Evolutionary conservation across 441 rosid genomes (phyloP).

Genomic region (Daphne laureola): DNA sequence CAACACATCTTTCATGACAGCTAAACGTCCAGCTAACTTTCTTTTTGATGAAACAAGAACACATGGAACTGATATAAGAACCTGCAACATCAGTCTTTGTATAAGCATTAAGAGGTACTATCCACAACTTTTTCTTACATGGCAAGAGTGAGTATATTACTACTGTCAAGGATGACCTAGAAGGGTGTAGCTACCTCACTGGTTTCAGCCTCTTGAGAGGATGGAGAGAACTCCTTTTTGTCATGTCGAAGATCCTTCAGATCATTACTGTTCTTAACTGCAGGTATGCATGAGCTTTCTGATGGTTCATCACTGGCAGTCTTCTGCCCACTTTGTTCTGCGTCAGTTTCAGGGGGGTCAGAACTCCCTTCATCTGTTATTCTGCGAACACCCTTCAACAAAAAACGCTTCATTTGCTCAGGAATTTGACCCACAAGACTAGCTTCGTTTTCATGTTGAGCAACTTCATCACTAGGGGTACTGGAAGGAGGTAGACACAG

Average conservation of each 20-base stretch:
- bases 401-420: conserved; percentile 94
- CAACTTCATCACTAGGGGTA: conserved; percentile 39
- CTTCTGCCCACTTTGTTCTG: conserved; percentile 41
- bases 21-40: conserved; percentile 86
- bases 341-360: conserved; percentile 59
- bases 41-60: conserved; percentile 92
- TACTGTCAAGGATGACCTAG: conserved; percentile 9
- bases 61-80: conserved; percentile 71
- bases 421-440: conserved; percentile 83
- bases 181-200: conserved; percentile 54
- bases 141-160: conserved; percentile 2
- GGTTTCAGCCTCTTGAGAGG: conserved; percentile 62
- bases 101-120: conserved; percentile 18
- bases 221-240: conserved; percentile 44
- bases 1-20: conserved; percentile 78
- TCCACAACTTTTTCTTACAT: not conserved
- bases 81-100: conserved; percentile 47
- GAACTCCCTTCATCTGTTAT: conserved; percentile 84
- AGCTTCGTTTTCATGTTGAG: conserved; percentile 48
- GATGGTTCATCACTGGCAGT: conserved; percentile 37
- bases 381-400: conserved; percentile 78
- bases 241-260: conserved; percentile 56
- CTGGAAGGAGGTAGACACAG: conserved; percentile 65
- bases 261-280: conserved; percentile 52
- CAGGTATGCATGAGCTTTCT: conserved; percentile 42